Evolutionary conservation across 805 yeast species (phyloP).

Genomic region (Starmera quercuum): DNA sequence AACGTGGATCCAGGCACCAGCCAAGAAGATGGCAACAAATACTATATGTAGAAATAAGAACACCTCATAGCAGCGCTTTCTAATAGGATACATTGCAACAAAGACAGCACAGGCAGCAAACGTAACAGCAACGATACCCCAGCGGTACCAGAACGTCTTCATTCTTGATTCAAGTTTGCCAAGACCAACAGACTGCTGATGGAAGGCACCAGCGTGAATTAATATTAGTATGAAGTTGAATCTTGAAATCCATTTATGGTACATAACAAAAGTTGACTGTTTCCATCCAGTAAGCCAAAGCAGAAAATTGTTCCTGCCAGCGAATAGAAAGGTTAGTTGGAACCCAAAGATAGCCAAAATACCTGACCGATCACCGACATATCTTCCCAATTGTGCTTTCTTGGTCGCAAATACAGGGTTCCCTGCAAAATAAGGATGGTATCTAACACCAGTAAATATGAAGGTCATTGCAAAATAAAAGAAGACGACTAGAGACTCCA

Average conservation of each 20-base stretch:
- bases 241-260: constrained; percentile 62
- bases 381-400: constrained; percentile 15
- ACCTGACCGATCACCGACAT: constrained; percentile 20
- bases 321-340: constrained; percentile 53
- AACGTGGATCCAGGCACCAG: constrained; percentile 53
- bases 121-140: constrained; percentile 14
- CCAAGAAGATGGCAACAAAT: constrained; percentile 44
- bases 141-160: constrained; percentile 9
- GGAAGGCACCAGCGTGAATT: constrained; percentile 16
- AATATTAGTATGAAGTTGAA: constrained; percentile 23
- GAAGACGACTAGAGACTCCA: constrained; percentile 23
- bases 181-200: constrained; percentile 13
- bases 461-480: constrained; percentile 21
- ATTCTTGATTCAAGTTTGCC: constrained; percentile 7
- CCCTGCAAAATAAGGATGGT: constrained; percentile 6
- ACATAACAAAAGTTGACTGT: constrained; percentile 51
- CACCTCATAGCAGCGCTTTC: constrained; percentile 51
- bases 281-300: constrained; percentile 58
- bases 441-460: constrained; percentile 12
- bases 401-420: constrained; percentile 13
- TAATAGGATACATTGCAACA: constrained; percentile 29
- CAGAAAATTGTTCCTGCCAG: constrained; percentile 67
- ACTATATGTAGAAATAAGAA: constrained; percentile 51
- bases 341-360: constrained; percentile 24
- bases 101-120: constrained; percentile 5